phyloP scores from a whole-genome alignment of 2,329 filamentous ascomycete species.

The Orbilia brochopaga region DNA sequence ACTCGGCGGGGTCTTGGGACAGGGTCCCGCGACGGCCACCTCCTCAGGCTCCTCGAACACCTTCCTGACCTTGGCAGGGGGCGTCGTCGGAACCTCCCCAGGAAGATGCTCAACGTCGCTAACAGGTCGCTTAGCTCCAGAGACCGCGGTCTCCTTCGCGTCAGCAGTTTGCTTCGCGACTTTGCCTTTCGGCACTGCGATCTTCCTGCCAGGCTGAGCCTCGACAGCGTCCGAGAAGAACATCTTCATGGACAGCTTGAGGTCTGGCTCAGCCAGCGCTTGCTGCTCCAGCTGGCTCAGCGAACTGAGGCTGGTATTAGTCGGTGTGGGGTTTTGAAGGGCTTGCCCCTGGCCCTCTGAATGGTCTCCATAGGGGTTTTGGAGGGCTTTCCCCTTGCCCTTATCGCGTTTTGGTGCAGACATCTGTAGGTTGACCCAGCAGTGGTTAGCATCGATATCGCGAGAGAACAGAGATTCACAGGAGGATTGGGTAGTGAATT shows the following conservation, averaged over 20 bases:
- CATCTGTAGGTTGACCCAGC: not conserved
- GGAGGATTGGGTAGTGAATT: not conserved
- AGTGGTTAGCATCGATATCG: not conserved
- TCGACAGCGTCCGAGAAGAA: not conserved
- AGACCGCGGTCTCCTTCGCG: no score
- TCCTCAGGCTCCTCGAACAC: not conserved
- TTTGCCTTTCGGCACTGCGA: not conserved
- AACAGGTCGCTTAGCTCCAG: no score
- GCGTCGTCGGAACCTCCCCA: not conserved
- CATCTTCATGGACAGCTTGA: not conserved
- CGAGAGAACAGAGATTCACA: no score
- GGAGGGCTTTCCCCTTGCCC: slow-evolving; percentile 9
- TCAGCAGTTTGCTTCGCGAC: no score
- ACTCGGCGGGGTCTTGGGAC: not conserved
- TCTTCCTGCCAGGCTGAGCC: not conserved
- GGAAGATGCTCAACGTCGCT: not conserved
- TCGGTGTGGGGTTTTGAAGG: slow-evolving; percentile 7
- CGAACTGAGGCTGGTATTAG: not conserved
- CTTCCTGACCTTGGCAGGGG: no score
- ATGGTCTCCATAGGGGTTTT: not conserved
- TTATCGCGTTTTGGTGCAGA: slow-evolving; percentile 1
- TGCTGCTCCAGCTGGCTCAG: slow-evolving; percentile 3
- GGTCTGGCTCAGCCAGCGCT: not conserved
- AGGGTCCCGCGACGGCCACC: not conserved
- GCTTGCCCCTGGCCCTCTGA: not conserved